Percentiles rank a stretch among this genome's conserved stretches.
These are phyloP conservation scores for Cryptococcus sp. DNA, from an alignment of 1,284 basidiomycete genomes.

Conservation along the genomic window DNA sequence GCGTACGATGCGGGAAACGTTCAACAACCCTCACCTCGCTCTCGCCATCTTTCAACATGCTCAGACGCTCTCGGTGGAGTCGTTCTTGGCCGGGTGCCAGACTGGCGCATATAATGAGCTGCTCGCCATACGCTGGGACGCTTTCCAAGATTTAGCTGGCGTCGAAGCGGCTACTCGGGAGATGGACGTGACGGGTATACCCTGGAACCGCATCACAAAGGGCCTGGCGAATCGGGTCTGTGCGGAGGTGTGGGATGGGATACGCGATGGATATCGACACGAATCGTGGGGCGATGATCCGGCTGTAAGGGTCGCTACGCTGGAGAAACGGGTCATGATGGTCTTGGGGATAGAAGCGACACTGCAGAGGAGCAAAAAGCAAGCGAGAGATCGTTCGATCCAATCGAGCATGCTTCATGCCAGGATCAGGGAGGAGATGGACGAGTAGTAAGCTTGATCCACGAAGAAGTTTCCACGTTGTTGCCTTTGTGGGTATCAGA, in stretches of 20 bases:
- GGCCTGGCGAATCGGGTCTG: constrained; percentile 61
- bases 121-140: constrained; percentile 69
- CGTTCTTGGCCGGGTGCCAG: constrained; percentile 79
- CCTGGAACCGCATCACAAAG: constrained; percentile 58
- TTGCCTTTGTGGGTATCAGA: too few relatives aligned
- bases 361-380: constrained; percentile 4
- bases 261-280: too few relatives aligned
- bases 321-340: constrained; percentile 1
- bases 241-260: constrained; percentile 50
- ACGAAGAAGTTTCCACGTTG: too few relatives aligned
- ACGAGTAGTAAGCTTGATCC: too few relatives aligned
- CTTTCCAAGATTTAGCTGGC: constrained; percentile 69
- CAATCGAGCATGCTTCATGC: too few relatives aligned
- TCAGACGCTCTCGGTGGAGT: constrained; percentile 62
- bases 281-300: too few relatives aligned
- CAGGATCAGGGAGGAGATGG: too few relatives aligned
- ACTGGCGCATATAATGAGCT: constrained; percentile 79
- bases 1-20: constrained; percentile 66
- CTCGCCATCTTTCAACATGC: constrained; percentile 77
- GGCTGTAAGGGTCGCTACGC: too few relatives aligned
- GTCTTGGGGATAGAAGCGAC: constrained; percentile 4
- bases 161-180: constrained; percentile 67
- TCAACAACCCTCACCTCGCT: constrained; percentile 69
- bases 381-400: too few relatives aligned
- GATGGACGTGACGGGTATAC: constrained; percentile 72